Conservation (phyloP, 2,329 filamentous ascomycete genomes). For the Exophiala sp. region DNA sequence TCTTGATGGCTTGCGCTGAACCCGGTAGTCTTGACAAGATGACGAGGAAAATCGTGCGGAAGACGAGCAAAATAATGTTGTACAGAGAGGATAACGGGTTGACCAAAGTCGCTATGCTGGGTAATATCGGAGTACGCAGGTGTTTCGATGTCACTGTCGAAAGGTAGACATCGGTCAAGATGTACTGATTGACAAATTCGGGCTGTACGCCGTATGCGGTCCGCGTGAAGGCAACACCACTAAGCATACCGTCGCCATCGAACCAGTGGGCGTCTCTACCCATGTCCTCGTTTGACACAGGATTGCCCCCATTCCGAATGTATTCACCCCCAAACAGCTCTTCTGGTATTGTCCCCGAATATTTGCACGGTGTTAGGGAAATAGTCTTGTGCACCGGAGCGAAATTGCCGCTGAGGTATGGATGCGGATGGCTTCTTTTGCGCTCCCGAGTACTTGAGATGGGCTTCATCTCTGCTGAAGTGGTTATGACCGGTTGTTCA, state of each 20-base stretch:
- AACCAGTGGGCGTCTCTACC: constrained; percentile 68
- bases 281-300: constrained; percentile 58
- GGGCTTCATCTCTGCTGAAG: not conserved
- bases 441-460: constrained; percentile 10
- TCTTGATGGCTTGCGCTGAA: constrained; percentile 57
- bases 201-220: constrained; percentile 49
- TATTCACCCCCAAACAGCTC: constrained; percentile 68
- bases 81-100: constrained; percentile 55
- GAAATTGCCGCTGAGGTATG: constrained; percentile 65
- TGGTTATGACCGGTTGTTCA: not conserved
- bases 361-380: constrained; percentile 55
- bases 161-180: constrained; percentile 64
- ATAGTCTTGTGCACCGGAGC: constrained; percentile 59
- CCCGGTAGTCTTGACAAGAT: constrained; percentile 57
- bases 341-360: constrained; percentile 58
- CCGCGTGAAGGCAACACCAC: constrained; percentile 60
- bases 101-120: constrained; percentile 65
- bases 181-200: constrained; percentile 66
- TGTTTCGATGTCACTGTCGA: constrained; percentile 48
- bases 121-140: constrained; percentile 57
- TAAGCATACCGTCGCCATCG: constrained; percentile 72
- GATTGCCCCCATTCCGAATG: constrained; percentile 69
- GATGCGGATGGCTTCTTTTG: constrained; percentile 23
- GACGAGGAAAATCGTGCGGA: constrained; percentile 57
- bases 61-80: constrained; percentile 50